Evolutionary conservation across 2,329 filamentous ascomycete genomes (phyloP).

Genomic region (Karstenula rhodostoma): DNA sequence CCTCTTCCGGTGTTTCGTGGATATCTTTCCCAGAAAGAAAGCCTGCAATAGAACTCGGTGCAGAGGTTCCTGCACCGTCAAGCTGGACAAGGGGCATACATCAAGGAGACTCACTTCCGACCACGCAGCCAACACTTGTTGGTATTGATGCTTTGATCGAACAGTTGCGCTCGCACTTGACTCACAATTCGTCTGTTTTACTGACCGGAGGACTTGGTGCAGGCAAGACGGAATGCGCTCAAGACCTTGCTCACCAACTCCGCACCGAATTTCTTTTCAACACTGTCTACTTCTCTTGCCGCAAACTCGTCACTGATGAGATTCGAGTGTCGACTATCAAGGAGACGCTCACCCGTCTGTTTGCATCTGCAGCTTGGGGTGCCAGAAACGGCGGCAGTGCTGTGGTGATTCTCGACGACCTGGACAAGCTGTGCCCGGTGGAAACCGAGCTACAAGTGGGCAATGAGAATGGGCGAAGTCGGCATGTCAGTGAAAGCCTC

Average conservation of each 20-base stretch:
- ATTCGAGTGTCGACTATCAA: slow-evolving; percentile 89
- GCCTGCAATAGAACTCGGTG: slow-evolving; percentile 76
- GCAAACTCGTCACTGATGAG: slow-evolving; percentile 88
- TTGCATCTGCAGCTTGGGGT: slow-evolving; percentile 91
- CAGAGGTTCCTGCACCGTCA: slow-evolving; percentile 72
- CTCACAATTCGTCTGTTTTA: slow-evolving; percentile 87
- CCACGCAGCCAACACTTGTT: slow-evolving; percentile 70
- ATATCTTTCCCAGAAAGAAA: slow-evolving; percentile 79
- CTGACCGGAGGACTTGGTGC: slow-evolving; percentile 88
- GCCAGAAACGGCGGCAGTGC: slow-evolving; percentile 84
- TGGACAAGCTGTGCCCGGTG: slow-evolving; percentile 90
- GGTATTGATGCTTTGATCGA: slow-evolving; percentile 82
- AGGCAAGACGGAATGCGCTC: slow-evolving; percentile 85
- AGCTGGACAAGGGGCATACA: slow-evolving; percentile 60
- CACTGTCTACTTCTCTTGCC: slow-evolving; percentile 84
- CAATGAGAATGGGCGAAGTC: slow-evolving; percentile 90
- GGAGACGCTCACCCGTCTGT: slow-evolving; percentile 82
- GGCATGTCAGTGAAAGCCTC: slow-evolving; percentile 89
- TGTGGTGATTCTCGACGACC: slow-evolving; percentile 87
- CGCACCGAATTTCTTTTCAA: slow-evolving; percentile 79
- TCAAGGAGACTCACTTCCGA: slow-evolving; percentile 63
- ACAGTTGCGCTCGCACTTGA: slow-evolving; percentile 77
- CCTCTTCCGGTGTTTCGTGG: slow-evolving; percentile 64
- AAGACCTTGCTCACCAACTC: slow-evolving; percentile 76
- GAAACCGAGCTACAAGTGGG: slow-evolving; percentile 95